Conservation (phyloP, 176 grass and related monocot genomes). For the Eleusine indica region DNA sequence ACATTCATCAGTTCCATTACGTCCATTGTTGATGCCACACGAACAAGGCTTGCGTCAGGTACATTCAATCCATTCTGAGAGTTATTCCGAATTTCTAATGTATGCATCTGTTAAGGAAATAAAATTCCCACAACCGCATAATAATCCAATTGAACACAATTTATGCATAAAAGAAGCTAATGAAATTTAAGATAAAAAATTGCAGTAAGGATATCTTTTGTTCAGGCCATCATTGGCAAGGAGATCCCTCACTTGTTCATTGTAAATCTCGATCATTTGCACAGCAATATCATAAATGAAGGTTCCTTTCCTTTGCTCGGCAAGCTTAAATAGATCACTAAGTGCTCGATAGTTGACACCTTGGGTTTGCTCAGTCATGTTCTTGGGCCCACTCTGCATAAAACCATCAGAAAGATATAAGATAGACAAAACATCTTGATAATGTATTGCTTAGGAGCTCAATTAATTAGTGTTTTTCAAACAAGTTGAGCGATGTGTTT, state of each 20-base stretch:
- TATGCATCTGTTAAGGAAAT: constrained; percentile 79
- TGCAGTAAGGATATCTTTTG: constrained; percentile 92
- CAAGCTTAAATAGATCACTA: constrained; percentile 85
- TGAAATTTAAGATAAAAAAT: constrained; percentile 26
- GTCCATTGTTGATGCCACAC: constrained; percentile 72
- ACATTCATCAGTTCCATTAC: constrained; percentile 95
- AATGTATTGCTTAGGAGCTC: not conserved
- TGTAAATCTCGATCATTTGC: constrained; percentile 99
- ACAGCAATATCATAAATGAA: constrained; percentile 94
- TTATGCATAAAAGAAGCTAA: constrained; percentile 30
- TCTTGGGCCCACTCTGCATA: constrained; percentile 90
- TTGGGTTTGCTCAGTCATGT: constrained; percentile 82
- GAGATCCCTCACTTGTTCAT: constrained; percentile 98
- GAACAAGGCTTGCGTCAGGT: constrained; percentile 85
- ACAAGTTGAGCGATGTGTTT: not conserved
- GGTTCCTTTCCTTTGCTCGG: constrained; percentile 80
- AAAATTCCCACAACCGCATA: not conserved
- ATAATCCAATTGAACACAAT: constrained; percentile 27
- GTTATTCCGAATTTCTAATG: constrained; percentile 93
- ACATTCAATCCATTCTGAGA: constrained; percentile 97
- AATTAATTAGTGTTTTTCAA: constrained; percentile 20
- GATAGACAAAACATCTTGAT: constrained; percentile 15
- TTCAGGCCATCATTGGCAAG: constrained; percentile 83
- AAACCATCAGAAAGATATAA: constrained; percentile 29
- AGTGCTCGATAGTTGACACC: constrained; percentile 97